Base-by-base conservation (phyloP, 306 rosid genomes). In the Albizia julibrissin region DNA sequence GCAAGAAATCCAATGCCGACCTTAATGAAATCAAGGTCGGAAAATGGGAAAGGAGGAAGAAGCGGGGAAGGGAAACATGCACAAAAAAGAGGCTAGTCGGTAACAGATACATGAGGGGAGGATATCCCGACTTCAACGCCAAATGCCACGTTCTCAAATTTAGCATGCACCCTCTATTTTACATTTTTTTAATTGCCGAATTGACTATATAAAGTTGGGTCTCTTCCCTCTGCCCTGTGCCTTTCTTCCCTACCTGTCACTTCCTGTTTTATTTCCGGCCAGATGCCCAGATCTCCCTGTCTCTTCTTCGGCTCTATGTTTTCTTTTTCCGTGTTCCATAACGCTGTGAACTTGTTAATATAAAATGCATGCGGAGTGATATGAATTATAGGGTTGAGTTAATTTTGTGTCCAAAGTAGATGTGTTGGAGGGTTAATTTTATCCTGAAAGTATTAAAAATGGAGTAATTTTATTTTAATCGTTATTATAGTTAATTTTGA, bases 41-140 rank as follows among this genome's bases (percentile, higher is more conserved):
- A 81, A 76, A 79, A 83, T 72, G 81, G 75, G 66, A 65, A 54
- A 19, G 73, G 65, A 74, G 70, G 44, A 31, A 26, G 46, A 61
- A 33, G 62, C 10, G 21, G 18, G 22, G 8, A 65, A 7, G 33
- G 72, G 74, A 1, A 29, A 42, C 26, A 70, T 64, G 56, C 18
- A 13, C 14, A 14, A 47, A 49, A 67, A 37, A 8, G 47, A 49
- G 27, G 49, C 46, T 37, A 62, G 78, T 46, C 68, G 79, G 49
- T 9, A 46, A 78, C 33, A 39, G 47, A 27, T 0, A 29, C 16
- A 15, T 18, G 5, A 83, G 24, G 34, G 80, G 72, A 69, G 80
- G 79, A 74, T 42, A 70, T 74, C 83, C 89, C 89, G 85, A 80
- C 70, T 88, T 87, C 85, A 79, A 86, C 74, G 89, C 82, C 75